Evolutionary conservation across 2,329 filamentous ascomycete species (phyloP), one percentile per base, ranked within the genome.

Genomic region (Penicillium sp.): DNA sequence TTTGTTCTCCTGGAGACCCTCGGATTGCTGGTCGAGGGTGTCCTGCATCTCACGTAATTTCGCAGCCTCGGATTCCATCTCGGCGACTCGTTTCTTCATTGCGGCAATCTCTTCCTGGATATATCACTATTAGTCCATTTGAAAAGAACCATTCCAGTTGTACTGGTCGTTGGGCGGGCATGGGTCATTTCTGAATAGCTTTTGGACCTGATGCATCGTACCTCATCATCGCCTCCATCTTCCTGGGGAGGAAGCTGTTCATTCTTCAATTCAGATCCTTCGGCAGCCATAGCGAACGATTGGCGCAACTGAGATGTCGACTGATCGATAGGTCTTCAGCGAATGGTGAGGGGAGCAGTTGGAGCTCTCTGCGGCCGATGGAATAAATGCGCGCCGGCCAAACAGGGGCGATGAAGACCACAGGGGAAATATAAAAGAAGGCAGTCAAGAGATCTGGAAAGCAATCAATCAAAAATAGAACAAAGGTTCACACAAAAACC

Each of bases 31-130:
- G 63, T 96, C 90, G 45, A 96, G 76, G 37, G 76, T 81, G 38
- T 82, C 82, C 64, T 92, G 85, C 85, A 92, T 89, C 66, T 90
- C 85, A 51, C 85, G 79, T 37, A 92, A 75, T 67, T 89, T 89
- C 42, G 83, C 83, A 4, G 85, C 85, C 71, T 92, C 85, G 57
- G 86, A 84, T 69, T 92, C 85, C 85, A 92, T 92, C 70, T 92
- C 85, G 48, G 84, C 85, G 47, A 92, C 85, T 52, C 85, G 77
- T 56, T 77, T 77, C 74, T 90, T 92, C 85, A 92, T 92, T 41
- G 83, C 85, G 44, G 79, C 80, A 57, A 92, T 90, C 66, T 92
- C 85, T 74, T 90, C 75, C 75, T 79, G 42, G 35, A 35, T 16
- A 2, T 3, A 18, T 10, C 4, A 30, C 16, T 16, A 23, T 18